Evolutionary conservation across 2,329 filamentous ascomycete species (phyloP).

Genomic region (Neurospora crassa): DNA sequence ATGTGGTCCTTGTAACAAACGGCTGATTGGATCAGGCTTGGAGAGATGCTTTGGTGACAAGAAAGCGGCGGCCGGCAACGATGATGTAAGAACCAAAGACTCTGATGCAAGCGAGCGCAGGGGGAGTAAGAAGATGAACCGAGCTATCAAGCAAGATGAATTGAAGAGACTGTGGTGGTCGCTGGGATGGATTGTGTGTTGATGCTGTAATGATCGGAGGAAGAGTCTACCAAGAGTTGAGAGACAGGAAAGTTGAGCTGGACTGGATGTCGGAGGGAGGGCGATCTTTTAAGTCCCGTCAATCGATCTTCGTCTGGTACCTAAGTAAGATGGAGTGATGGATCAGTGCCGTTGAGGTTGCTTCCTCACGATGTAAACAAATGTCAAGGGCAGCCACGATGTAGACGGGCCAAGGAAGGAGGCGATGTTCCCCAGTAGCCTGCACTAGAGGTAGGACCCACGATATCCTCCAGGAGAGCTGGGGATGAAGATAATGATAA

Average conservation of each 20-base stretch:
- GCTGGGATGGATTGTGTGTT: constrained; percentile 28
- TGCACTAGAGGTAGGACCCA: neutral
- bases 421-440: neutral
- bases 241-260: constrained; percentile 8
- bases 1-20: neutral
- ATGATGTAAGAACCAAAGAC: constrained; percentile 42
- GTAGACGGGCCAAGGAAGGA: neutral
- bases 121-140: constrained; percentile 45
- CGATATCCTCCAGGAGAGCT: neutral
- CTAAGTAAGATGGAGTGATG: neutral
- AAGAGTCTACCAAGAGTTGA: constrained; percentile 12
- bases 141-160: constrained; percentile 50
- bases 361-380: neutral
- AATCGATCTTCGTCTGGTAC: neutral
- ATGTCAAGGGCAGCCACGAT: neutral
- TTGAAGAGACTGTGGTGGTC: constrained; percentile 34
- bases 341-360: neutral
- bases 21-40: constrained; percentile 2
- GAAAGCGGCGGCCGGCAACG: constrained; percentile 22
- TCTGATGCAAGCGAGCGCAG: constrained; percentile 45
- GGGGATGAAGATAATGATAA: neutral
- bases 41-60: constrained; percentile 13
- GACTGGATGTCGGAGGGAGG: neutral
- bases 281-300: neutral
- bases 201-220: constrained; percentile 34